phyloP scores from a whole-genome alignment of 371 early-diverging fungal genomes.

The Capillidium heterosporum region DNA sequence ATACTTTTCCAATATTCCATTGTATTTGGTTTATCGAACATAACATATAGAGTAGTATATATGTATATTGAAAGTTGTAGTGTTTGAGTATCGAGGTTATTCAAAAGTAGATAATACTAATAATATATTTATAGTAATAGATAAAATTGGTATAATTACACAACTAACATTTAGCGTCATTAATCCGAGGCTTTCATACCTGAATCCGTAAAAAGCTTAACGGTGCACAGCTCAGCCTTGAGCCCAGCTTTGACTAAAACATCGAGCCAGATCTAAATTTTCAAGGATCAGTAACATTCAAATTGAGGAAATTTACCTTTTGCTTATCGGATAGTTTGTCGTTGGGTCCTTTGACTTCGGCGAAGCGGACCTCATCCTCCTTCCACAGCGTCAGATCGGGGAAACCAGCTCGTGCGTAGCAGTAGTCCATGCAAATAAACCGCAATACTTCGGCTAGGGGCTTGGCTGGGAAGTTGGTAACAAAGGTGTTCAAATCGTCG shows the following conservation, averaged over 20 bases:
- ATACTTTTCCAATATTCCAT: too few species aligned
- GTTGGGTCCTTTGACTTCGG: conserved; percentile 61
- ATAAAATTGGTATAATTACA: too few species aligned
- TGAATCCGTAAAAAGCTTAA: background rate
- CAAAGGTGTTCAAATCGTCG: conserved; percentile 5
- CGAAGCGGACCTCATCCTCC: conserved; percentile 33
- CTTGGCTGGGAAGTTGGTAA: conserved; percentile 33
- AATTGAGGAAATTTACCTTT: conserved; percentile 11
- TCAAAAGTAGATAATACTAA: too few species aligned
- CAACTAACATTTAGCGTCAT: too few species aligned
- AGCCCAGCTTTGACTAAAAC: background rate
- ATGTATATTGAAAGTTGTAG: too few species aligned
- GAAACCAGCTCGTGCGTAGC: conserved; percentile 39
- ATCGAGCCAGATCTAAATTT: background rate
- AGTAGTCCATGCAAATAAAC: conserved; percentile 39
- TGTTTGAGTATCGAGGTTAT: too few species aligned
- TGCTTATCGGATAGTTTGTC: conserved; percentile 58
- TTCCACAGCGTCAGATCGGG: conserved; percentile 53
- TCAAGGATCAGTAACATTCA: too few species aligned
- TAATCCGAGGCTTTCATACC: background rate
- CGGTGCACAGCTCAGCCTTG: background rate
- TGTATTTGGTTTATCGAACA: too few species aligned
- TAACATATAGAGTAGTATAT: too few species aligned
- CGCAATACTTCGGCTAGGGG: conserved; percentile 31
- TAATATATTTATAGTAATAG: too few species aligned